Base-by-base conservation (phyloP, 2,329 filamentous ascomycete genomes). In the Myrmaecium sp. region DNA sequence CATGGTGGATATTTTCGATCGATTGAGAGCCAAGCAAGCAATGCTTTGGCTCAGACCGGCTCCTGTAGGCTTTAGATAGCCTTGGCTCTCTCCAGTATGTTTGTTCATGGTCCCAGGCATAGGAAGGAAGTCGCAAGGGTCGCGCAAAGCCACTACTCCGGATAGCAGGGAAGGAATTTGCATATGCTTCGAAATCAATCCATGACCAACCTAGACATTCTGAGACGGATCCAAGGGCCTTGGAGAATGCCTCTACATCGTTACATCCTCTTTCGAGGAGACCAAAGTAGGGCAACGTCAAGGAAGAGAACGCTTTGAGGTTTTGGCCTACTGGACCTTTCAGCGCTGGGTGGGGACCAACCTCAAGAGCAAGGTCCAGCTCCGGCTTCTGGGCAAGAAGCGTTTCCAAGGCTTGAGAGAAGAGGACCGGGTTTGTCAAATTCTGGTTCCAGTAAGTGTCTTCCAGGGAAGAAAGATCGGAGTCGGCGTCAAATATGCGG, bases 271-370 rank as follows among this genome's bases (percentile, higher is more conserved):
- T 33, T 8, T 31, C 28, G 5, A 51, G 26, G 3, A 29, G 21
- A 10, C 31, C 42, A 20, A 27, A 23, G 30, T 44, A 44, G 4
- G 36, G 33, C 14, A 31, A 25, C 6, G 15, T 9, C 6, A 6
- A 7, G 6, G 17, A 17, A n/a, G 12, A 51, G 36, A 6, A 15
- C 17, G 17, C 10, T 18, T 29, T 23, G 11, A 43, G 26, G 10
- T 41, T 50, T 27, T 51, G 36, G 4, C 35, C 23, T 6, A 44
- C 19, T 3, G 52, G 49, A 0, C 46, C 44, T 5, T 34, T 29
- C 2, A 56, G 40, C 2, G 50, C 44, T 1, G 33, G 29, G 26
- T 55, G 51, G 9, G 52, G 52, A 3, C 53, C 53, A 21, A 57
- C 29, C 33, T 54, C 51, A 3, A 53, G 7, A 2, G 41, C 22